These are phyloP conservation scores for Debaryomycetaceae sp. DNA, from an alignment of 1,139 yeast genomes.

Conservation along the genomic window DNA sequence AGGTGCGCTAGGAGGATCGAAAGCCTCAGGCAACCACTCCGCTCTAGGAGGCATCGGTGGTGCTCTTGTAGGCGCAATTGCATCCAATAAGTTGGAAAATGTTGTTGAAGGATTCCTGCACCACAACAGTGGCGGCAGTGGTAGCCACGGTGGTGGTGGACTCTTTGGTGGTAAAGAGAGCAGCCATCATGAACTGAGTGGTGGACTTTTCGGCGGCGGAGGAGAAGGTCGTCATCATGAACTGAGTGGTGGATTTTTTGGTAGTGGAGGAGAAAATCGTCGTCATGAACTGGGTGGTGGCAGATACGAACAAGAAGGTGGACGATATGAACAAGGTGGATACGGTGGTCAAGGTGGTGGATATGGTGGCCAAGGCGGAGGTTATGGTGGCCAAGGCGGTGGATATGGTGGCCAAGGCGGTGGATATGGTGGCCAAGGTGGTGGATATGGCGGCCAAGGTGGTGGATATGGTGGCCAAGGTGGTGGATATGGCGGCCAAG, in stretches of 20 bases:
- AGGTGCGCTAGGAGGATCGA: constrained; percentile 52
- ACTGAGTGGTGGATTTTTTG: background rate
- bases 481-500: constrained; percentile 2
- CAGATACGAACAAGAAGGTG: constrained; percentile 9
- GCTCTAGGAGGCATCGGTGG: constrained; percentile 55
- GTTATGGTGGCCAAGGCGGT: constrained; percentile 10
- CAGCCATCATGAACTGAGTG: background rate
- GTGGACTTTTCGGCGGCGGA: constrained; percentile 2
- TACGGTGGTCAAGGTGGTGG: constrained; percentile 10
- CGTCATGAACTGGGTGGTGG: background rate
- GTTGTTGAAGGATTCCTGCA: constrained; percentile 17
- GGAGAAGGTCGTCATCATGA: constrained; percentile 4
- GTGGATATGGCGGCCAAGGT: constrained; percentile 7
- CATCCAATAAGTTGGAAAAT: constrained; percentile 54
- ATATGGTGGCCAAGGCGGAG: constrained; percentile 7
- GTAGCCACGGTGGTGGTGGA: constrained; percentile 11
- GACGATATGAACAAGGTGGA: constrained; percentile 9
- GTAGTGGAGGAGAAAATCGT: constrained; percentile 5
- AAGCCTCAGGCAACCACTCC: constrained; percentile 43
- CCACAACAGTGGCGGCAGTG: constrained; percentile 10
- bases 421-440: constrained; percentile 4
- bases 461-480: constrained; percentile 1
- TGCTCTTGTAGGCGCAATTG: constrained; percentile 58
- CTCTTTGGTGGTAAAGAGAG: constrained; percentile 13
- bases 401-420: constrained; percentile 8